Evolutionary conservation across 257 asterid species (phyloP).

Genomic region (Solanum pimpinellifolium): DNA sequence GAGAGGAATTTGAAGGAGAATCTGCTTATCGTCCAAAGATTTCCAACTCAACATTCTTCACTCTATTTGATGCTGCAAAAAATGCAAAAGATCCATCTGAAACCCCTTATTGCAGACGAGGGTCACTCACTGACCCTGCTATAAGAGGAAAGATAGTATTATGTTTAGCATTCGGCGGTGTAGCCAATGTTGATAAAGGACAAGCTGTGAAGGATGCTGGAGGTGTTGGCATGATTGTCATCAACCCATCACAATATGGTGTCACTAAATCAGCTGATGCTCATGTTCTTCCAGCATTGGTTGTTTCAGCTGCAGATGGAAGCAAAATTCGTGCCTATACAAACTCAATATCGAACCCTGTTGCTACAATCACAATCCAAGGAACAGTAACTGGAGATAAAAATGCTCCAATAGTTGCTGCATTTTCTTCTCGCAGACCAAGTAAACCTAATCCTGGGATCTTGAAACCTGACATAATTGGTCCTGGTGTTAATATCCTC

Average conservation of each 20-base stretch:
- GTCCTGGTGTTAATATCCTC: constrained; percentile 45
- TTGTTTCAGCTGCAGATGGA: constrained; percentile 7
- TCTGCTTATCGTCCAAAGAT: constrained; percentile 18
- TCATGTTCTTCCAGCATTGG: constrained; percentile 21
- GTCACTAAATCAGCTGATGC: constrained; percentile 11
- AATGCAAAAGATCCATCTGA: neutral
- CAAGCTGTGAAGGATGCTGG: constrained; percentile 24
- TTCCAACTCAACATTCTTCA: neutral
- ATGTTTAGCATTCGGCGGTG: neutral
- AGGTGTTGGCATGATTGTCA: constrained; percentile 37
- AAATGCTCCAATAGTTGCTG: constrained; percentile 27
- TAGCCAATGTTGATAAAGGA: constrained; percentile 3
- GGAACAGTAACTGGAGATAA: constrained; percentile 34
- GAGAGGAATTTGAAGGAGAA: constrained; percentile 13
- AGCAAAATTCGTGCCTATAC: constrained; percentile 6
- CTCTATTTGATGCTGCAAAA: constrained; percentile 19
- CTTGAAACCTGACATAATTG: constrained; percentile 51
- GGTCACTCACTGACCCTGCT: neutral
- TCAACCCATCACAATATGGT: neutral
- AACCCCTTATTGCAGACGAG: constrained; percentile 5
- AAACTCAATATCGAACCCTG: constrained; percentile 4
- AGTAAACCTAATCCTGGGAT: constrained; percentile 19
- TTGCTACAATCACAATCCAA: constrained; percentile 17
- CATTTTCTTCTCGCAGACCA: constrained; percentile 46
- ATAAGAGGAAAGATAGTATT: constrained; percentile 36